Conservation (phyloP, 2,329 filamentous ascomycete species). For the Mariannaea elegans region DNA sequence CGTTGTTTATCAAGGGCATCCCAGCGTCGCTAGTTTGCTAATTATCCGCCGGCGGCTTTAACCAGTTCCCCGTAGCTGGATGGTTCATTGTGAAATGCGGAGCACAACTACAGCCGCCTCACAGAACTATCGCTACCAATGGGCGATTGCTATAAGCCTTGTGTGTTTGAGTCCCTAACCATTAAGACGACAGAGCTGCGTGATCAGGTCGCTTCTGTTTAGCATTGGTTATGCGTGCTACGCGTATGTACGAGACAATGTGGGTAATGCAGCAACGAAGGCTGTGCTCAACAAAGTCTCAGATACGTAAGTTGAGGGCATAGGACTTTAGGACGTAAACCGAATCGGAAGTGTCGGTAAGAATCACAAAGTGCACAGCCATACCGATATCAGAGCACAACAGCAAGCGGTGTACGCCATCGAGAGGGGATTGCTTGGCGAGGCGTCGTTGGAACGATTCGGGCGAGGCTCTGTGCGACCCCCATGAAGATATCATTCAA, state of each 20-base stretch:
- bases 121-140: no score
- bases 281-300: conserved; percentile 5
- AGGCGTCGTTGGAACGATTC: background rate
- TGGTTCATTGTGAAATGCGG: background rate
- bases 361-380: conserved; percentile 5
- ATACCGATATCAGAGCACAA: background rate
- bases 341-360: conserved; percentile 7
- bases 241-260: background rate
- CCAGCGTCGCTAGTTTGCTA: conserved; percentile 16
- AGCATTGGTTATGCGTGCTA: no score
- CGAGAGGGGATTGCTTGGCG: conserved; percentile 1
- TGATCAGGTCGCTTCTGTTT: no score
- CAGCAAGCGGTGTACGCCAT: conserved; percentile 16
- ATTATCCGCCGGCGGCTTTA: conserved; percentile 6
- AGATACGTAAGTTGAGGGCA: background rate
- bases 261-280: conserved; percentile 8
- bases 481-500: conserved; percentile 8
- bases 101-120: no score
- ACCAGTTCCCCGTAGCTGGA: no score
- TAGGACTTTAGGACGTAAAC: background rate
- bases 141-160: no score
- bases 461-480: conserved; percentile 17
- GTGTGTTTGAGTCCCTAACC: no score
- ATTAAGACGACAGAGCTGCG: no score
- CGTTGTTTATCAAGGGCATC: conserved; percentile 23